Percentiles rank a stretch among this genome's conserved stretches.
phyloP scores from a whole-genome alignment of 2,329 filamentous ascomycete species.

The Claviceps citrina region DNA sequence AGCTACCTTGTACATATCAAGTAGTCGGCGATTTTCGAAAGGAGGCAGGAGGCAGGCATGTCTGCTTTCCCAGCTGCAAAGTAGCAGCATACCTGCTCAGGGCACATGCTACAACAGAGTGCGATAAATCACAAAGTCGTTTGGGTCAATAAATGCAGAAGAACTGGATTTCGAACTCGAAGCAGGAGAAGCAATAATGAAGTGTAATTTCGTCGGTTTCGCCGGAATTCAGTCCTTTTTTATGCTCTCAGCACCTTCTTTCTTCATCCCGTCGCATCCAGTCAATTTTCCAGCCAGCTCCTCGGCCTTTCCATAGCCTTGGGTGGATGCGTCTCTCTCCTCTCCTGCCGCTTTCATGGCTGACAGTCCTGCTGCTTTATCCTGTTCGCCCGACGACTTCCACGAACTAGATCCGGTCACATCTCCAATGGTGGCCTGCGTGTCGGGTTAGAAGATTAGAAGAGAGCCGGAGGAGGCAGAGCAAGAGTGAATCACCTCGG shows the following conservation, averaged over 20 bases:
- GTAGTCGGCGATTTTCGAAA: too few species aligned
- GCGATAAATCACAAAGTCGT: too few species aligned
- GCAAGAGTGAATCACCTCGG: too few species aligned
- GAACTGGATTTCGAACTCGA: too few species aligned
- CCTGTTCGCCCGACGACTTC: slow-evolving; percentile 47
- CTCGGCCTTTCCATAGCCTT: slow-evolving; percentile 48
- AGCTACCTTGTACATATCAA: too few species aligned
- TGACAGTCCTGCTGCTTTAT: slow-evolving; percentile 46
- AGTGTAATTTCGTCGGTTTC: not conserved
- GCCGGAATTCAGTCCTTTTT: slow-evolving; percentile 14
- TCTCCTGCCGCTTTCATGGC: slow-evolving; percentile 46
- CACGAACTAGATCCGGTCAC: slow-evolving; percentile 47
- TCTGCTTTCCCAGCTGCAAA: too few species aligned
- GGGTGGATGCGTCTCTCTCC: slow-evolving; percentile 32
- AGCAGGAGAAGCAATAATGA: too few species aligned
- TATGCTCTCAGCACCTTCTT: slow-evolving; percentile 40
- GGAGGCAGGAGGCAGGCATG: too few species aligned
- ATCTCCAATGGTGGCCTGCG: slow-evolving; percentile 43
- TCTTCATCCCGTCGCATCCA: slow-evolving; percentile 56
- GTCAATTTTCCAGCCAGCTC: slow-evolving; percentile 47
- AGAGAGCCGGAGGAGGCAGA: too few species aligned
- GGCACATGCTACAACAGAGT: too few species aligned
- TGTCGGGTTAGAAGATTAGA: not conserved
- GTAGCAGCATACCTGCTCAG: too few species aligned
- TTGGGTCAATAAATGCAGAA: too few species aligned